Conservation (phyloP, 352 stramenopile species). For the Thalassiosira allenii region DNA sequence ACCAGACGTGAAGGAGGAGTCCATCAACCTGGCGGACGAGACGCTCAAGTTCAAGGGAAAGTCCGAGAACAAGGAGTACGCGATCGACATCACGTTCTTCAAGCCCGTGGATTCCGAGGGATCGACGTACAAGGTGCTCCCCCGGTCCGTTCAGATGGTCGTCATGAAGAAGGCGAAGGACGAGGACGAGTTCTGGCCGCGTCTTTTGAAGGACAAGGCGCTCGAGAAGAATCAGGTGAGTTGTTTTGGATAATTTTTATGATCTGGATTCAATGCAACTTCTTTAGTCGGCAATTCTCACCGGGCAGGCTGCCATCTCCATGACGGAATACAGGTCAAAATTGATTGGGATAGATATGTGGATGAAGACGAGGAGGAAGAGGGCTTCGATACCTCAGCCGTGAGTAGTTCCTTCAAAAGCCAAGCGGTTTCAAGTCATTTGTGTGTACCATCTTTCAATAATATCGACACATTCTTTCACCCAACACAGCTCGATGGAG, state of each 20-base stretch:
- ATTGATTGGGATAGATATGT: constrained; percentile 97
- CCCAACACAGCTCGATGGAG: constrained; percentile 32
- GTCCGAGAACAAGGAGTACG: constrained; percentile 92
- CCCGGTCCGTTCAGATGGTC: constrained; percentile 95
- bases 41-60: constrained; percentile 86
- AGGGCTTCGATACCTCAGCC: constrained; percentile 95
- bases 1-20: constrained; percentile 83
- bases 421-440: not conserved
- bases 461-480: constrained; percentile 2
- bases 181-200: constrained; percentile 93
- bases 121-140: constrained; percentile 95
- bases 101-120: constrained; percentile 92
- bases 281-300: too few relatives aligned
- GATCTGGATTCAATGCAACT: too few relatives aligned
- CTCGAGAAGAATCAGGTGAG: constrained; percentile 97
- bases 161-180: constrained; percentile 94
- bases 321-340: too few relatives aligned
- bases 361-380: constrained; percentile 96
- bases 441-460: not conserved
- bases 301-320: too few relatives aligned
- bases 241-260: too few relatives aligned
- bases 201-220: constrained; percentile 94
- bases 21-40: constrained; percentile 77
- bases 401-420: constrained; percentile 87
- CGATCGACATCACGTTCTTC: constrained; percentile 95